A percentile compares a stretch with the other conserved stretches of the same genome.
Conservation (phyloP, 1,139 yeast genomes). For the Yarrowia galli region DNA sequence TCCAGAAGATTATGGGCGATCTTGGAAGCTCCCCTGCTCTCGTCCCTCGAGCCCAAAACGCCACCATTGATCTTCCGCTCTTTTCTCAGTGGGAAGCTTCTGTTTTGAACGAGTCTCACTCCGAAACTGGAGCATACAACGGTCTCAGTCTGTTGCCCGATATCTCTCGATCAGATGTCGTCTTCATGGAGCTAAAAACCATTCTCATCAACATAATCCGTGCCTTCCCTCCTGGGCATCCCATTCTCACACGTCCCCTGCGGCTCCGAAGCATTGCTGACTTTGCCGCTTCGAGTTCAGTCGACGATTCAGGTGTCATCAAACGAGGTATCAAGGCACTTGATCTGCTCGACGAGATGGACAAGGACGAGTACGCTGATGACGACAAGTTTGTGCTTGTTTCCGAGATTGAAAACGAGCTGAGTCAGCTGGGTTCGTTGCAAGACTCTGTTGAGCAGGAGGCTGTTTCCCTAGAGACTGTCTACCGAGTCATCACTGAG, state of each 20-base stretch:
- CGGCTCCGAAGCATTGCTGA: conserved; percentile 50
- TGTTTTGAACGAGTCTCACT: conserved; percentile 47
- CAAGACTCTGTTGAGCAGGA: conserved; percentile 51
- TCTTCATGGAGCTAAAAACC: conserved; percentile 53
- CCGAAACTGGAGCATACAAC: conserved; percentile 45
- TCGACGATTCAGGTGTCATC: conserved; percentile 49
- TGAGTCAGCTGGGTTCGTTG: conserved; percentile 52
- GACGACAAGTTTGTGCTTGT: conserved; percentile 50
- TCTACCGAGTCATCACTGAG: conserved; percentile 50
- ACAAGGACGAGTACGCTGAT: conserved; percentile 44
- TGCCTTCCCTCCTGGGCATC: conserved; percentile 50
- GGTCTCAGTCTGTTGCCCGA: conserved; percentile 43
- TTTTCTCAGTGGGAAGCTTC: conserved; percentile 53
- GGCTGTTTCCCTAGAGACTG: conserved; percentile 50
- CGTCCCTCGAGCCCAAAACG: conserved; percentile 50
- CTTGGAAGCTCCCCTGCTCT: conserved; percentile 50
- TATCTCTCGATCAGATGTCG: conserved; percentile 51
- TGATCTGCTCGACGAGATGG: conserved; percentile 49
- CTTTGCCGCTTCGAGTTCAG: conserved; percentile 48
- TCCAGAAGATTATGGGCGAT: conserved; percentile 49
- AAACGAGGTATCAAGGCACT: conserved; percentile 52
- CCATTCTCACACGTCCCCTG: conserved; percentile 48
- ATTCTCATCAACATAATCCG: conserved; percentile 52
- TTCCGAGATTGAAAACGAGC: conserved; percentile 51
- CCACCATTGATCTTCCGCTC: conserved; percentile 50